Conservation (phyloP, 2,329 filamentous ascomycete genomes). For the Paecilomyces dactylethromorphus region DNA sequence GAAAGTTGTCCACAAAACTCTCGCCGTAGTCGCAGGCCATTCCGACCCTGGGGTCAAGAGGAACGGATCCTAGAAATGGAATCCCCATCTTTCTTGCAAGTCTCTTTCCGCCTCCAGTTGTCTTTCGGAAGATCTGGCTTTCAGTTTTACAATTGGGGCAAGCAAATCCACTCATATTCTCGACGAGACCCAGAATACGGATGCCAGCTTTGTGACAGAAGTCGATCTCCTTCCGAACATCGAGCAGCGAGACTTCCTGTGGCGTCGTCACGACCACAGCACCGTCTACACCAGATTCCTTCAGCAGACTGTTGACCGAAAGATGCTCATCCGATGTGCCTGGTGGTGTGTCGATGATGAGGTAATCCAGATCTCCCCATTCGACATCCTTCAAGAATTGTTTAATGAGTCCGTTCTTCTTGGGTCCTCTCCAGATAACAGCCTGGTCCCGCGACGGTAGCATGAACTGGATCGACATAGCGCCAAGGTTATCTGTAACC, state of each 20-base stretch:
- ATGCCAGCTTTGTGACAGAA: constrained; percentile 96
- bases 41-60: constrained; percentile 85
- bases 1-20: constrained; percentile 91
- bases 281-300: constrained; percentile 86
- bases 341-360: constrained; percentile 91
- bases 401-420: constrained; percentile 98
- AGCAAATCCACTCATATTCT: constrained; percentile 98
- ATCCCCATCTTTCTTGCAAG: constrained; percentile 82
- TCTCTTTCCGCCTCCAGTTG: constrained; percentile 76
- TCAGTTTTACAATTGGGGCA: constrained; percentile 82
- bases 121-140: constrained; percentile 80
- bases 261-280: constrained; percentile 91
- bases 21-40: constrained; percentile 97
- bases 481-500: constrained; percentile 86
- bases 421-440: constrained; percentile 93
- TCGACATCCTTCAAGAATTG: constrained; percentile 96
- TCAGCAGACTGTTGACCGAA: constrained; percentile 84
- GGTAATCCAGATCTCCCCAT: constrained; percentile 90
- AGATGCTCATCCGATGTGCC: constrained; percentile 95
- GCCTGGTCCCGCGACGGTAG: constrained; percentile 88
- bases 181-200: constrained; percentile 76
- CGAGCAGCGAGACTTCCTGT: constrained; percentile 85
- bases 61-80: constrained; percentile 82
- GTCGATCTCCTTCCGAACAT: constrained; percentile 95
- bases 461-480: constrained; percentile 99